Base-by-base conservation (phyloP, 495 filamentous ascomycete genomes). In the Pyrenula aspistea region DNA sequence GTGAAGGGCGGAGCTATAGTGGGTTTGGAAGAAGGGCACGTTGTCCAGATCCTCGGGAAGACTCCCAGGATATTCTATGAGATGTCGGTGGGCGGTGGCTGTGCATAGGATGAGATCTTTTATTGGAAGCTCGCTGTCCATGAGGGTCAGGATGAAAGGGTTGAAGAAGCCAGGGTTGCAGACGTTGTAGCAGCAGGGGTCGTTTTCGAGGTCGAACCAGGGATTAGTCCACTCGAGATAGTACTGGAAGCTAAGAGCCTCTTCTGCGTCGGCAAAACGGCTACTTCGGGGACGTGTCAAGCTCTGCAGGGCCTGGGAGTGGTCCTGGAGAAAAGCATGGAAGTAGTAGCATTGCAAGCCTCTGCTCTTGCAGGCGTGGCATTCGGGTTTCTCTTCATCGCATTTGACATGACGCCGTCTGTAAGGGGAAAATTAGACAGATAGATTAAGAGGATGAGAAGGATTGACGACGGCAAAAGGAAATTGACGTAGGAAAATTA, bases 311-410 rank as follows among this genome's bases (percentile, higher is more conserved):
- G 31, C 31, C 4, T 42, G 31, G 8, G 31, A 42, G 31, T 15
- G 31, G 15, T 42, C 31, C 8, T 15, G 4, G 15, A 42, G 31
- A 15, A 42, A 42, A 15, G 31, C 31, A 42, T 4, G 15, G 15
- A 8, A 42, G 31, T 42, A 42, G 31, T 8, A 15, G 49, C 58
- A 60, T 56, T 56, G 10, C 2, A 57, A 22, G 47, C 58, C 58
- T n/a, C 55, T 54, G n/a, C 12, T 25, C 8, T 25, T 25, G 51
- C 58, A 60, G 49, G 56, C 56, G 22, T 10, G 48, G 49, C 58
- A 60, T 8, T 54, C 24, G 2, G 58, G 58, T 21, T 60, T 60
- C 20, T 12, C 53, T 25, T 60, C 58, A 31, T 56, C 58, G 49
- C 58, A 60, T 56, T 60, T 60, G n/a, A 56, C 54, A 15, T 54